phyloP scores from a whole-genome alignment of 441 rosid species.

The Manihot esculenta region DNA sequence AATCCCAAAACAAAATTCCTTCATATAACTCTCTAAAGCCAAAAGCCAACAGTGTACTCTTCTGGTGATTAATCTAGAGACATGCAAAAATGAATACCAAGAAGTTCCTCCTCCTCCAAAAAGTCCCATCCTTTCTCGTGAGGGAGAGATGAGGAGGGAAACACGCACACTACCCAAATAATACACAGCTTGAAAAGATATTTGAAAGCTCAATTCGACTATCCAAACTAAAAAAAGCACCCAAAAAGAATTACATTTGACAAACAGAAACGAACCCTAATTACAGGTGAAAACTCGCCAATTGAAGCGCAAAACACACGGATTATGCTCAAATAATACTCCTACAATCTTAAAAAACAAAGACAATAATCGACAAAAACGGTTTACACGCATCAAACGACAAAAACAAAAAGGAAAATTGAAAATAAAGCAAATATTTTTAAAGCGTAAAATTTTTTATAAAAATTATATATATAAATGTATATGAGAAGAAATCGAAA shows the following conservation, averaged over 20 bases:
- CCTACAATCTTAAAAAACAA: neutral
- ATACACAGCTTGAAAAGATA: neutral
- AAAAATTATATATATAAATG: no score
- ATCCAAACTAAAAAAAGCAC: neutral
- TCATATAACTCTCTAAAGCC: neutral
- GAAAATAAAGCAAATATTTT: neutral
- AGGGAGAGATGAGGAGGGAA: neutral
- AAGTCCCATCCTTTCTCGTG: neutral
- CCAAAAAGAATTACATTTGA: neutral
- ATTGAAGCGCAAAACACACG: neutral
- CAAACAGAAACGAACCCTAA: conserved; percentile 6
- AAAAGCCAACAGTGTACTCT: neutral
- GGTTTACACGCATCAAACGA: conserved; percentile 2
- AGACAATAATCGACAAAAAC: conserved; percentile 4
- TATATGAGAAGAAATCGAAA: neutral
- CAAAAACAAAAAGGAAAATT: neutral
- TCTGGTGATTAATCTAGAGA: neutral
- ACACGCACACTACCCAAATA: no score
- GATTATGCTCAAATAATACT: neutral
- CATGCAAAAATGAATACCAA: neutral
- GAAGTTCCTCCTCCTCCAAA: neutral
- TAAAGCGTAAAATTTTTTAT: neutral
- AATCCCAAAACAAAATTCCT: neutral
- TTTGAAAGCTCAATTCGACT: neutral
- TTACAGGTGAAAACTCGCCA: neutral